These are phyloP conservation scores for Phyllostachys edulis DNA, from an alignment of 176 grass and related monocot species.

Conservation along the genomic window DNA sequence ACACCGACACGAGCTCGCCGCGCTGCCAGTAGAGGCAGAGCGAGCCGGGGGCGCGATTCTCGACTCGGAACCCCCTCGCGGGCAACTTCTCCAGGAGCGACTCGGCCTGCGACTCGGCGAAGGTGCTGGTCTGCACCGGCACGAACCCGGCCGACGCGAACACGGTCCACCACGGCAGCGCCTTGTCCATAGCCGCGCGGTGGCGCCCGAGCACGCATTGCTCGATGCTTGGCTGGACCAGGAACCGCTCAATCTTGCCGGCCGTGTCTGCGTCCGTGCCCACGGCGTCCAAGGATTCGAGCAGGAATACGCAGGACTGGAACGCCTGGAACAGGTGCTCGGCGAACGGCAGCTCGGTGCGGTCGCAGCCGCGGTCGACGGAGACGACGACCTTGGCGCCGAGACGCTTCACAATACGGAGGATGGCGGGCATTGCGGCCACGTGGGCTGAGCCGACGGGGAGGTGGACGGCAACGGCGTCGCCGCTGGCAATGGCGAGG, in stretches of 20 bases:
- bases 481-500: constrained; percentile 35
- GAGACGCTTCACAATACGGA: constrained; percentile 68
- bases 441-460: constrained; percentile 52
- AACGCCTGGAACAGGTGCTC: constrained; percentile 73
- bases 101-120: constrained; percentile 87
- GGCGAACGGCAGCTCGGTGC: constrained; percentile 62
- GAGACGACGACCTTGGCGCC: constrained; percentile 71
- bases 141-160: constrained; percentile 66
- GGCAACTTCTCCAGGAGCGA: constrained; percentile 67
- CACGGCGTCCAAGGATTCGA: constrained; percentile 76
- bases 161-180: constrained; percentile 47
- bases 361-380: constrained; percentile 77
- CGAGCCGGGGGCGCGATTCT: constrained; percentile 63
- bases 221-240: constrained; percentile 70
- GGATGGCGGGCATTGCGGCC: constrained; percentile 54
- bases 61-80: constrained; percentile 77
- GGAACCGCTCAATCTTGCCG: constrained; percentile 64
- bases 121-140: constrained; percentile 67
- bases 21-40: constrained; percentile 88
- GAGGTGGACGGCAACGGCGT: constrained; percentile 75
- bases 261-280: constrained; percentile 52
- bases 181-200: constrained; percentile 40
- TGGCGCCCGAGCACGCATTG: constrained; percentile 54
- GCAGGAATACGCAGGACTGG: constrained; percentile 62
- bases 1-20: constrained; percentile 71